Base-by-base conservation (phyloP, 2,329 filamentous ascomycete species). In the Helotiales sp. region DNA sequence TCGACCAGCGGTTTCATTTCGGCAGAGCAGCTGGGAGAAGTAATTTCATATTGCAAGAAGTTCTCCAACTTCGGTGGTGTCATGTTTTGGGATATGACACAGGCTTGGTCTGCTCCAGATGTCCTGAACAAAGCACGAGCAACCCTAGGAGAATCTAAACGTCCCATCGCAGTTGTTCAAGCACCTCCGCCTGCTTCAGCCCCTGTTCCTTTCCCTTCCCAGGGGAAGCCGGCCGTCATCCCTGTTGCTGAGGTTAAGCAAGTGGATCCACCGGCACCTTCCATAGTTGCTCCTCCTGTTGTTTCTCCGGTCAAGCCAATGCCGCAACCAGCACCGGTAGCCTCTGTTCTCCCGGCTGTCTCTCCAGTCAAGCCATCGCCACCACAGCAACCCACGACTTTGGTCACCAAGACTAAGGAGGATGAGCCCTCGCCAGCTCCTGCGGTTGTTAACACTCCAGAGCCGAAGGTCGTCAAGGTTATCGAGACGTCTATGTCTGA, bases 41-140 rank as follows among this genome's bases (percentile, higher is more conserved):
- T 88, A 34, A 82, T 91, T 69, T 65, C 80, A 37, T 89, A 86
- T 73, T 81, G 79, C 52, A 84, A 84, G 77, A 75, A 78, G 47
- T 91, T 84, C 73, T 77, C 79, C 3, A 89, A 83, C 77, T 91
- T 91, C 72, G 89, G 88, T 7, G 89, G 89, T 32, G 83, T 89
- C 30, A 90, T 91, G 89, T 82, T 90, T 79, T 91, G 88, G 89
- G 89, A 91, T 76, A 85, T 85, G 78, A 85, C 81, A 32, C 87
- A 89, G 79, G 81, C 85, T 1, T 88, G 84, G 69, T 78, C 79
- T n/a, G 90, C 90, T 77, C 37, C 71, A 1, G 87, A 86, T 1
- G 89, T 88, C 75, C 78, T 90, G 10, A 55, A 64, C 43, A 47
- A 32, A 1, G 66, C 73, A 6, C 57, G 17, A 6, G 52, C 17